These are phyloP conservation scores for Bothriochloa decipiens DNA, from an alignment of 176 grass and related monocot genomes.

Conservation along the genomic window DNA sequence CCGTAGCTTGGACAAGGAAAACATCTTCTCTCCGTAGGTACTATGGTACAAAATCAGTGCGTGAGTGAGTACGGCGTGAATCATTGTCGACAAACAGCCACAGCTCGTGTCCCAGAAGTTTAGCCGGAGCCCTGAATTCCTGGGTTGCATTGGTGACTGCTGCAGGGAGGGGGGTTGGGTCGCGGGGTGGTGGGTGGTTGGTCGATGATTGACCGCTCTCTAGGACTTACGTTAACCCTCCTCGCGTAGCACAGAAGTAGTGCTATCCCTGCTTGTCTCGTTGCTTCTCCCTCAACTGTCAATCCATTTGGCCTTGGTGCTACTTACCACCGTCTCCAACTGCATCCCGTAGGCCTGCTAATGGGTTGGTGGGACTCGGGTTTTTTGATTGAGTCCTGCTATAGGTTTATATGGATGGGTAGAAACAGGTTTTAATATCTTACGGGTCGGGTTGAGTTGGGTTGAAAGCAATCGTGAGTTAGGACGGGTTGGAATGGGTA, in stretches of 20 bases:
- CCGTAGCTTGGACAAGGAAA: constrained; percentile 23
- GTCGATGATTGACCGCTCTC: constrained; percentile 16
- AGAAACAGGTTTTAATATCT: no score
- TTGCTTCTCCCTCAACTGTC: constrained; percentile 37
- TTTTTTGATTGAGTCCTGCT: no score
- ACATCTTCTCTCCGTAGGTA: neutral
- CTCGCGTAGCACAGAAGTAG: neutral
- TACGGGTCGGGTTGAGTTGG: no score
- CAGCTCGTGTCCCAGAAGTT: neutral
- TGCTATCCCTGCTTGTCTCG: constrained; percentile 10
- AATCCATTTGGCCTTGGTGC: constrained; percentile 26
- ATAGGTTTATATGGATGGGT: no score
- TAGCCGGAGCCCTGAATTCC: constrained; percentile 26
- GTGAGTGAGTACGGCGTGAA: neutral
- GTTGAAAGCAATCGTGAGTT: no score
- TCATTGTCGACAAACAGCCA: neutral
- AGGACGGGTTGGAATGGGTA: no score
- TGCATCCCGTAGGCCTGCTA: neutral
- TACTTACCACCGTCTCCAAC: constrained; percentile 18
- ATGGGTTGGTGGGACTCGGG: no score
- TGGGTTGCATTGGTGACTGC: neutral
- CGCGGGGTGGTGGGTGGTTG: no score
- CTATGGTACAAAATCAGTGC: neutral
- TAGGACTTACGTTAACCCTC: neutral
- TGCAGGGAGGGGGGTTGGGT: no score